phyloP scores from a whole-genome alignment of 257 asterid species.

The Phtheirospermum japonicum region DNA sequence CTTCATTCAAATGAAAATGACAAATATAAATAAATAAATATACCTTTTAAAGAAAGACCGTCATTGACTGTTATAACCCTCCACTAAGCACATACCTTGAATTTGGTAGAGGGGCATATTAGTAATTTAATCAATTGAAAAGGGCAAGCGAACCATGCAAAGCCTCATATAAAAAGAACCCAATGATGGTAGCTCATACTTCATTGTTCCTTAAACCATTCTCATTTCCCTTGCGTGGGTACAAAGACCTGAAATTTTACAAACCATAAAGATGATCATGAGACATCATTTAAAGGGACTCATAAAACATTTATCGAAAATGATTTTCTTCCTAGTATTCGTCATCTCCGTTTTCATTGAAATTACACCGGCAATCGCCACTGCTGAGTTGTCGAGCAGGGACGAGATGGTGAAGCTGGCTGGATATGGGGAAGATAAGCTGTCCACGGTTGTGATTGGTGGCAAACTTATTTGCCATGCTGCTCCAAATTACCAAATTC shows the following conservation, averaged over 20 bases:
- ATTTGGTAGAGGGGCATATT: constrained; percentile 29
- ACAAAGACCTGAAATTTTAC: constrained; percentile 25
- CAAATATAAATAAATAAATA: no score
- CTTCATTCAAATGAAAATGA: neutral
- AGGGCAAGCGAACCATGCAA: constrained; percentile 41
- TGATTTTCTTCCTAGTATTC: constrained; percentile 22
- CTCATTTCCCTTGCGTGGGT: constrained; percentile 34
- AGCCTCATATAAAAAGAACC: constrained; percentile 16
- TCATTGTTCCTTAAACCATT: constrained; percentile 47
- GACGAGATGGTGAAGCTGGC: constrained; percentile 38
- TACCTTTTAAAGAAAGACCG: neutral
- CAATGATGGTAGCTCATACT: constrained; percentile 36
- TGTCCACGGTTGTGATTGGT: constrained; percentile 51
- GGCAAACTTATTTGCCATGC: constrained; percentile 61
- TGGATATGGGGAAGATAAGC: constrained; percentile 55
- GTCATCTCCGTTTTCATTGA: constrained; percentile 7
- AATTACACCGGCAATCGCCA: constrained; percentile 16
- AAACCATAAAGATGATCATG: constrained; percentile 3
- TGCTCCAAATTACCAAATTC: constrained; percentile 17
- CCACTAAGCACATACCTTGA: neutral
- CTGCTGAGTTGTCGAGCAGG: constrained; percentile 20
- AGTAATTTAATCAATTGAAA: constrained; percentile 23
- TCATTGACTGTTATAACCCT: constrained; percentile 21
- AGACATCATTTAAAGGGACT: constrained; percentile 13
- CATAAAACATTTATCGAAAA: constrained; percentile 20